Evolutionary conservation across 2,329 filamentous ascomycete species (phyloP).

Genomic region (Neopestalotiopsis sp.): DNA sequence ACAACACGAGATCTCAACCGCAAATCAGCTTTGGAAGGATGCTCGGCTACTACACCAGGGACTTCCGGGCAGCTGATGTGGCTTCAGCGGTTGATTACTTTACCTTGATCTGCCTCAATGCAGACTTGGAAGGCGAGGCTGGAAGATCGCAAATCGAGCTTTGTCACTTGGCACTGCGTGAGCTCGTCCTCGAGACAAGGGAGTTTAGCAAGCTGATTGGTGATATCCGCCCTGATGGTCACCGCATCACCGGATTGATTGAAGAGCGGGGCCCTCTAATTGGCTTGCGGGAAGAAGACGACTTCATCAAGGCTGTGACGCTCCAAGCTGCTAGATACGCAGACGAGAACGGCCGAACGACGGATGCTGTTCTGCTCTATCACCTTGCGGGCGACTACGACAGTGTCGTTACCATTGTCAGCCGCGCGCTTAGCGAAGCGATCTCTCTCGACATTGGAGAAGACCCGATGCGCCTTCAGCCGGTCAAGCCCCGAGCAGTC

Average conservation of each 20-base stretch:
- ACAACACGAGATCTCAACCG: conserved; percentile 71
- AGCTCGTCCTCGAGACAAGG: conserved; percentile 93
- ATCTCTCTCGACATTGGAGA: conserved; percentile 86
- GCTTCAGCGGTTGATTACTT: conserved; percentile 94
- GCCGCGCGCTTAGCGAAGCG: conserved; percentile 86
- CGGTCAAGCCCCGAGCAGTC: conserved; percentile 72
- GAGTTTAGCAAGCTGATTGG: conserved; percentile 95
- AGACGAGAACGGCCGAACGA: conserved; percentile 90
- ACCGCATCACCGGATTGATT: conserved; percentile 83
- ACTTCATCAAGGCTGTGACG: conserved; percentile 91
- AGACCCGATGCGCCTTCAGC: conserved; percentile 77
- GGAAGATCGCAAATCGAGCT: conserved; percentile 79
- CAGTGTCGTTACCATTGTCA: conserved; percentile 88
- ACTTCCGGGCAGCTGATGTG: conserved; percentile 90
- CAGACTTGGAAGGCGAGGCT: conserved; percentile 75
- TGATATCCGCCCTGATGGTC: conserved; percentile 86
- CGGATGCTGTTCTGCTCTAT: conserved; percentile 92
- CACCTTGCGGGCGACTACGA: conserved; percentile 96
- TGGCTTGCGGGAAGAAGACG: conserved; percentile 76
- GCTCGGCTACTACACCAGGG: conserved; percentile 92
- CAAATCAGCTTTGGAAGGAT: conserved; percentile 95
- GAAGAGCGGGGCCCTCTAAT: conserved; percentile 85
- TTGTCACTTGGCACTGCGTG: conserved; percentile 90
- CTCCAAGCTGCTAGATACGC: conserved; percentile 90
- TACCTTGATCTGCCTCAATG: conserved; percentile 87